phyloP scores from a whole-genome alignment of 148 eudicot species.

The Amaranthus cruentus region DNA sequence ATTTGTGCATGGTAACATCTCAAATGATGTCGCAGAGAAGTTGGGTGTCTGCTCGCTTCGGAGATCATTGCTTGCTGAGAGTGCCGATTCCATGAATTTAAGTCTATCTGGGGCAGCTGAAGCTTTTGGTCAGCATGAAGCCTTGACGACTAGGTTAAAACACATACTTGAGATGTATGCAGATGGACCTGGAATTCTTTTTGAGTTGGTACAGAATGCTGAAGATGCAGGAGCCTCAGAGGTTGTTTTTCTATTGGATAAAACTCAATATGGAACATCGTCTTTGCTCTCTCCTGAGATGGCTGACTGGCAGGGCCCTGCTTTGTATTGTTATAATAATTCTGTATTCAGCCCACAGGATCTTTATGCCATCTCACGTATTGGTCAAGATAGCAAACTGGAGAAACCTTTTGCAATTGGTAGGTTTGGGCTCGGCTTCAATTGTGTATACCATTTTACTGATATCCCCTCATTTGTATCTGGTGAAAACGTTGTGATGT shows the following conservation, averaged over 20 bases:
- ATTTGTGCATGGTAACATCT: conserved; percentile 94
- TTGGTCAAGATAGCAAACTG: conserved; percentile 97
- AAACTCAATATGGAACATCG: conserved; percentile 90
- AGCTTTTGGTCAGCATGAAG: conserved; percentile 99
- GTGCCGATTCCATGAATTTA: conserved; percentile 96
- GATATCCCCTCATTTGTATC: conserved; percentile 94
- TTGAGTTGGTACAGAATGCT: conserved; percentile 97
- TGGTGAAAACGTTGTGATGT: conserved; percentile 96
- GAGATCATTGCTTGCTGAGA: conserved; percentile 92
- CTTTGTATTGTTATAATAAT: conserved; percentile 91
- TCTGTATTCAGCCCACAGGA: conserved; percentile 92
- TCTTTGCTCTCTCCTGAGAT: conserved; percentile 97
- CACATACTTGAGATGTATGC: conserved; percentile 99
- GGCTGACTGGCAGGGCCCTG: conserved; percentile 99
- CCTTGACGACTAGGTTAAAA: conserved; percentile 90
- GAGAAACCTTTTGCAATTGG: conserved; percentile 98
- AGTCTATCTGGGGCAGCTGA: conserved; percentile 96
- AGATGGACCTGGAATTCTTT: conserved; percentile 94
- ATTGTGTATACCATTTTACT: conserved; percentile 95
- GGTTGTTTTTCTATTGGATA: conserved; percentile 80
- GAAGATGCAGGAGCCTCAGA: conserved; percentile 99
- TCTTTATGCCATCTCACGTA: conserved; percentile 90
- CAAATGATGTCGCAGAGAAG: conserved; percentile 96
- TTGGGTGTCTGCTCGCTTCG: conserved; percentile 96
- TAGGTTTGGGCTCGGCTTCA: conserved; percentile 97